Base-by-base conservation (phyloP, 306 rosid genomes). In the Lithocarpus polystachyus region DNA sequence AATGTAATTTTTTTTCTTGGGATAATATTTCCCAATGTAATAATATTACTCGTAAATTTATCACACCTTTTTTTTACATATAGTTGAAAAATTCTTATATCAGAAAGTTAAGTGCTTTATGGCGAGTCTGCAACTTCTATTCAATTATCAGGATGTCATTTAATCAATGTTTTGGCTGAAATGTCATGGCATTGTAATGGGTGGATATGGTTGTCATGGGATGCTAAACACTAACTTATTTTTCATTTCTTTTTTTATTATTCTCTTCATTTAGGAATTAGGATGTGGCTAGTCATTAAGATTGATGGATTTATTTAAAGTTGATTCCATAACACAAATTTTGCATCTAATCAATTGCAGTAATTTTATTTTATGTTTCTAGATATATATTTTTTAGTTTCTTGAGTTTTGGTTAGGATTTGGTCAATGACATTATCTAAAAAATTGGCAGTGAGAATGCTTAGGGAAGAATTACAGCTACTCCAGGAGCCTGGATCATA, bases 401-500 rank as follows among this genome's bases (percentile, higher is more conserved):
- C 13, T 77, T 19, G 54, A 52, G 11, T 13, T 26, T 17, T 17
- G 11, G 24, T 35, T 37, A 1, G 79, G 67, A 68, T 57, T 11
- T 60, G 71, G 48, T 75, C 6, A 2, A 45, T 56, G 55, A 28
- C 14, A 33, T 77, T 19, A 31, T 59, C 23, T n/a, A n/a, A 40
- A 26, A 53, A 72, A 78, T 80, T 77, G 56, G 76, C 91, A 96
- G 99, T 96, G 94, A 92, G 99, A 86, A 93, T 93, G 99, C 99
- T 96, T 6, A 90, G 97, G 28, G 99, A 96, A 88, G 99, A 96
- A 75, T 85, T 96, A 33, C 99, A 96, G 88, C 93, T 93, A 84
- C 98, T 96, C 75, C 99, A 96, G 85, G 99, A 96, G 81, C 99
- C 99, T 4, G 99, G 99, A 54, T 96, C 99, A 0, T 96, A 96